Base-by-base conservation (phyloP, 495 filamentous ascomycete genomes). In the Elaphomyces granulatus region DNA sequence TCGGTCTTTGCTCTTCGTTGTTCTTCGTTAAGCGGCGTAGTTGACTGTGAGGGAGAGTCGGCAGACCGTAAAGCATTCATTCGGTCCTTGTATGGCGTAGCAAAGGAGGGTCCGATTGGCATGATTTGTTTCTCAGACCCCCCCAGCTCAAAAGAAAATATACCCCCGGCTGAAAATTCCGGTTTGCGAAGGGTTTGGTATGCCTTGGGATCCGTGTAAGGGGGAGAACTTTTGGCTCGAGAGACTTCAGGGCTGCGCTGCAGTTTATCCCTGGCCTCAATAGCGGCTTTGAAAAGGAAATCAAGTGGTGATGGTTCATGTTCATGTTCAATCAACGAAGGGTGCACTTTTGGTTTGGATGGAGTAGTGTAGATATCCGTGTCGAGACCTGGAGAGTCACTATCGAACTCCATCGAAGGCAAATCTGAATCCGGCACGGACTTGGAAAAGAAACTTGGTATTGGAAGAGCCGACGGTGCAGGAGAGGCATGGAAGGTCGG, bases 401-500 rank as follows among this genome's bases (percentile, higher is more conserved):
- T 60, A 17, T 65, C 64, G 9, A 55, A 49, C 17, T 67, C 63
- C 4, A 61, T 37, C 15, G 59, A 45, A 3, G 65, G 46, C 15
- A 60, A 52, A 16, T 64, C 59, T 2, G 61, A 56, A 34, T 81
- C 77, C 4, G 80, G 77, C 9, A 85, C 64, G 0, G 84, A 80
- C 41, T 79, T 87, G n/a, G 81, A 82, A 38, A 94, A 74, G 55
- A 94, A 94, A 54, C 77, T 90, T 1, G 90, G 90, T 32, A 94
- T 83, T 0, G 92, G 92, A 3, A 99, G 71, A n/a, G 84, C 75
- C 2, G 87, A 88, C 2, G 92, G 82, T 2, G 87, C 87, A 10
- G 90, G 90, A 2, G 90, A 99, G 8, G 84, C 81, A 54, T 95
- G 88, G 58, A 99, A 99, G 0, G 84, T 92, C 12, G 87, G 83